Conservation (phyloP, 345 rosid species). For the Bruguiera gymnorhiza region DNA sequence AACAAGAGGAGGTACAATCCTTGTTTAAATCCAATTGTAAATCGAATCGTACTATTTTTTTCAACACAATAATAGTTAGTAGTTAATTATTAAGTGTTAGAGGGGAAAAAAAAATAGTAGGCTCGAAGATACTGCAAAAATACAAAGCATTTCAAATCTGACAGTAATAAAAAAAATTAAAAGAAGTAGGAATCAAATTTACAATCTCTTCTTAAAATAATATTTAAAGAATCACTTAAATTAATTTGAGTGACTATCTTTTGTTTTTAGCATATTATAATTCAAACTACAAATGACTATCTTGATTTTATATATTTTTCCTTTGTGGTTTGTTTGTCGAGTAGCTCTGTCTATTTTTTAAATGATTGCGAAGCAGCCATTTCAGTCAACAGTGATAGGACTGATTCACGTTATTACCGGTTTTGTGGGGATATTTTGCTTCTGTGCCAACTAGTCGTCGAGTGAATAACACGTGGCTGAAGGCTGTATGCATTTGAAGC, state of each 20-base stretch:
- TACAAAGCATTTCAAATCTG: no score
- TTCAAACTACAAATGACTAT: not conserved
- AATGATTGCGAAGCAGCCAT: not conserved
- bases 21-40: no score
- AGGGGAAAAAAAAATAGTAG: no score
- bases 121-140: no score
- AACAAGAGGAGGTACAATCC: not conserved
- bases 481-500: not conserved
- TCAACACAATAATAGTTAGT: no score
- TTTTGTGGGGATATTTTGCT: not conserved
- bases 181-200: no score
- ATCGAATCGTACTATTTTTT: no score
- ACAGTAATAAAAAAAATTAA: no score
- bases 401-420: not conserved
- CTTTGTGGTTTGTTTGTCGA: not conserved
- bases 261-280: not conserved
- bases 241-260: not conserved
- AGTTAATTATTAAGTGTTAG: no score
- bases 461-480: not conserved
- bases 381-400: not conserved
- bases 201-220: no score
- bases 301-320: not conserved
- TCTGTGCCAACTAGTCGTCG: not conserved
- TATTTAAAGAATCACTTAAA: no score
- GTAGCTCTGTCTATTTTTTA: not conserved